A percentile compares a stretch with the other conserved stretches of the same genome.
These are phyloP conservation scores for Fagopyrum homotropicum DNA, from an alignment of 148 eudicot species.

Conservation along the genomic window DNA sequence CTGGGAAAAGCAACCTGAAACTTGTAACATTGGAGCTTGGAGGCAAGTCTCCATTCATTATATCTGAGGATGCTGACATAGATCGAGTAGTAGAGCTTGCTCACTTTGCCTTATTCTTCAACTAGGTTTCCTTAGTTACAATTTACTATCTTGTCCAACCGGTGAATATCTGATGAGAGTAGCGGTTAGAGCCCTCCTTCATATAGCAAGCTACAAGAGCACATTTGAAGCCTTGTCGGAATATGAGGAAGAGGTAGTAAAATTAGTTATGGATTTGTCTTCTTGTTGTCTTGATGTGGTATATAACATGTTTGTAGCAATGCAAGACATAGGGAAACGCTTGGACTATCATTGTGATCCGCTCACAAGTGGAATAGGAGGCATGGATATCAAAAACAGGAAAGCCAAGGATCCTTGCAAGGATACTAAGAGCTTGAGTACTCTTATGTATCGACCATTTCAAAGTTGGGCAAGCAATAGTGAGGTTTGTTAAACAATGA, in stretches of 20 bases:
- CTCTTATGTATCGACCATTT: slow-evolving; percentile 97
- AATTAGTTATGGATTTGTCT: slow-evolving; percentile 22
- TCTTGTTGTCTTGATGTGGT: slow-evolving; percentile 22
- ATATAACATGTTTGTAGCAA: slow-evolving; percentile 22
- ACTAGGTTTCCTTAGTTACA: slow-evolving; percentile 24
- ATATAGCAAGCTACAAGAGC: slow-evolving; percentile 56
- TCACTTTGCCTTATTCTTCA: slow-evolving; percentile 49
- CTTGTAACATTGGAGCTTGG: slow-evolving; percentile 66
- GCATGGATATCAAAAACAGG: slow-evolving; percentile 48
- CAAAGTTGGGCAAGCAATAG: slow-evolving; percentile 98
- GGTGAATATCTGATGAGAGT: slow-evolving; percentile 13
- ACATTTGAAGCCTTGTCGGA: slow-evolving; percentile 33
- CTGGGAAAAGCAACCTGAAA: slow-evolving; percentile 56
- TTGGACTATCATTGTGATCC: slow-evolving; percentile 57
- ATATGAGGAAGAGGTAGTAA: slow-evolving; percentile 41
- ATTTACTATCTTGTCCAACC: background rate
- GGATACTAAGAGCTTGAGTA: slow-evolving; percentile 86
- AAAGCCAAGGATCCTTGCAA: slow-evolving; percentile 78
- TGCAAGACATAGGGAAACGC: slow-evolving; percentile 23
- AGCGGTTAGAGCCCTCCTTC: slow-evolving; percentile 63
- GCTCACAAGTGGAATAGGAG: slow-evolving; percentile 78
- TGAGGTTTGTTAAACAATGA: slow-evolving; percentile 46
- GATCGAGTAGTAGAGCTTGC: slow-evolving; percentile 61
- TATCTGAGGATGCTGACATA: slow-evolving; percentile 54
- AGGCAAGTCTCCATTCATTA: slow-evolving; percentile 67